A percentile compares a stretch with the other conserved stretches of the same genome.
phyloP scores from a whole-genome alignment of 2,329 filamentous ascomycete species.

The Apiospora hydei region DNA sequence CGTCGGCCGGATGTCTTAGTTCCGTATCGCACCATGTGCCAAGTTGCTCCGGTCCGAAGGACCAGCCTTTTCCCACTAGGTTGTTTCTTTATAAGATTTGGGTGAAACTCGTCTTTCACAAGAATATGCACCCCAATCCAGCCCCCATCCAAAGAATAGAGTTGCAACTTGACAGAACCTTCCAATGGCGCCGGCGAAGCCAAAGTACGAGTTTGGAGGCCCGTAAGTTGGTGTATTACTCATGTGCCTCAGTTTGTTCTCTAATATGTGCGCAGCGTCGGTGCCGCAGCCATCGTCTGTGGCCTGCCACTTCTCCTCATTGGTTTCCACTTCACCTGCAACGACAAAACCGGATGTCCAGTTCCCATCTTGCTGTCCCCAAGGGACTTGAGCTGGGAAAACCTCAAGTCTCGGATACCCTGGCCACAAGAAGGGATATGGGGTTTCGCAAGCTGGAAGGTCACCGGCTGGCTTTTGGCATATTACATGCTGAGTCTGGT shows the following conservation, averaged over 20 bases:
- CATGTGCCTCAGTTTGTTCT: background rate
- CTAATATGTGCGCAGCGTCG: constrained; percentile 60
- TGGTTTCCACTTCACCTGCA: constrained; percentile 83
- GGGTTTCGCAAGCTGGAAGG: constrained; percentile 74
- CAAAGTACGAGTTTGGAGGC: constrained; percentile 54
- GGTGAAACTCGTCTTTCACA: no score
- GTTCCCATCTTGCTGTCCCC: constrained; percentile 80
- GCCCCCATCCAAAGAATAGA: background rate
- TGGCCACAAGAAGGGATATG: constrained; percentile 77
- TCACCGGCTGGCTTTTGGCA: constrained; percentile 72
- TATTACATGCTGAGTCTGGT: constrained; percentile 82
- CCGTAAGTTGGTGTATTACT: constrained; percentile 45
- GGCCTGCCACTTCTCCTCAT: constrained; percentile 82
- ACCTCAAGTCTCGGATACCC: constrained; percentile 80
- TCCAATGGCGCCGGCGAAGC: constrained; percentile 24
- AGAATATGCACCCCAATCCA: background rate
- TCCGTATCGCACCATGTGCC: background rate
- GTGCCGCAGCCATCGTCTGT: constrained; percentile 79
- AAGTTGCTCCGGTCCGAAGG: background rate
- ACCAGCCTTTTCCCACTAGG: no score
- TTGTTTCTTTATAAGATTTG: background rate
- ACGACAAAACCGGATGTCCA: constrained; percentile 91
- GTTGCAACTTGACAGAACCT: background rate
- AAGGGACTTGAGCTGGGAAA: constrained; percentile 72
- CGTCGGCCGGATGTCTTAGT: background rate